phyloP scores from a whole-genome alignment of 169 alveolate genomes.

The Eimeria tenella region DNA sequence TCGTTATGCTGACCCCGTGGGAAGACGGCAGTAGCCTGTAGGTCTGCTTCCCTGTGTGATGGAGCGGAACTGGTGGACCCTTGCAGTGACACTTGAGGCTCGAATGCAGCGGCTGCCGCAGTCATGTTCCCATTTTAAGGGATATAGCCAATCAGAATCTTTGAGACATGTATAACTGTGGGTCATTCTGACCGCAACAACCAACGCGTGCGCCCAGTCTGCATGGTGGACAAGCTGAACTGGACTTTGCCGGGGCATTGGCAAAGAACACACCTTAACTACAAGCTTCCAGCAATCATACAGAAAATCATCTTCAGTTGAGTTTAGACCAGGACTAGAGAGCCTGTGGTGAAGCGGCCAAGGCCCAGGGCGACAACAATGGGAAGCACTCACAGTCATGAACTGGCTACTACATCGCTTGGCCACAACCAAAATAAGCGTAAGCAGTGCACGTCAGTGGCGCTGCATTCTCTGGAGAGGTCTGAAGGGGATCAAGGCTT shows the following conservation, averaged over 20 bases:
- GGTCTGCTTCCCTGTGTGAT: background rate
- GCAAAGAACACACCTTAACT: too few relatives aligned
- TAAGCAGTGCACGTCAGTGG: background rate
- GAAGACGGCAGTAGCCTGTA: background rate
- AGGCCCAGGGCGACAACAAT: slow-evolving; percentile 9
- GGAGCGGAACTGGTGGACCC: slow-evolving; percentile 7
- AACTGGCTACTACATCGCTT: background rate
- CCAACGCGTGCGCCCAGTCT: too few relatives aligned
- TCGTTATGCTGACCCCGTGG: background rate
- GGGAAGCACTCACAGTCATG: slow-evolving; percentile 50
- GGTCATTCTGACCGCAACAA: too few relatives aligned
- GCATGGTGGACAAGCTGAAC: too few relatives aligned
- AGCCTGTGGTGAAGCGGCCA: slow-evolving; percentile 9
- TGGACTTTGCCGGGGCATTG: too few relatives aligned
- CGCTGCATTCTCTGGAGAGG: background rate
- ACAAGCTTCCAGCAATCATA: too few relatives aligned
- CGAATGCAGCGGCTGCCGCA: too few relatives aligned
- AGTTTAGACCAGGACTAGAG: background rate
- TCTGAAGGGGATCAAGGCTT: background rate
- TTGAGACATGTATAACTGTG: too few relatives aligned
- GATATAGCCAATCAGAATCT: too few relatives aligned
- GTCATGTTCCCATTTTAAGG: too few relatives aligned
- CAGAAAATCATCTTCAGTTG: too few relatives aligned
- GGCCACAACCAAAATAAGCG: slow-evolving; percentile 9
- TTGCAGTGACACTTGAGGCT: background rate